Base-by-base conservation (phyloP, 148 eudicot genomes). In the Simmondsia chinensis region DNA sequence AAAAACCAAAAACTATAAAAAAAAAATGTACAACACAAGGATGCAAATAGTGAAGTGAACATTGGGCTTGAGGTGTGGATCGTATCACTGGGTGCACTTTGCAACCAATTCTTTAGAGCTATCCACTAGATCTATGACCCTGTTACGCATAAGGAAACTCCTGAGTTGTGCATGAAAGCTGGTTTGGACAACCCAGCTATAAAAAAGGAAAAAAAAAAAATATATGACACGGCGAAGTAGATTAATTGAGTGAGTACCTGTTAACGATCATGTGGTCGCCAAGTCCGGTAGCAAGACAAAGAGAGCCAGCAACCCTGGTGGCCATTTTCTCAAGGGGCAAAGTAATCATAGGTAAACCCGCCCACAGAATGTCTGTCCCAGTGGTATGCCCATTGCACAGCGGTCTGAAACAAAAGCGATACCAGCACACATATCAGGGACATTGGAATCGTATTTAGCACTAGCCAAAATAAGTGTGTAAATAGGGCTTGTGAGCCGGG, bases 301-400 rank as follows among this genome's bases (percentile, higher is more conserved):
- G 82, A 19, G 96, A 87, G 58, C 96, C 96, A 46, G 96, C 96
- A 57, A 87, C 96, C 59, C 96, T 74, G 3, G 96, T 87, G 3
- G 96, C 96, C 96, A 87, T 87, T 70, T 87, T 87, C 71, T 87
- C 82, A 16, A 87, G 74, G 33, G 96, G 94, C 39, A 87, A 70
- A 7, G 94, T 84, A 50, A 84, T 72, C 95, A 89, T 84, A 0
- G 97, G 97, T 22, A 89, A 50, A 71, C 94, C 97, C 50, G 97
- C 97, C 97, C 97, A 88, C 32, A 88, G 91, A 45, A 84, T 64
- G 73, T 88, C 97, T 11, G 97, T 88, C 7, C 97, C 97, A 9
- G 97, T 88, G 11, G 97, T 88, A 55, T 88, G 97, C 8, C 91
- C 94, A 69, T 84, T 88, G 77, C 97, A 88, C 24, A 88, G 56